Percentiles rank a stretch among this genome's conserved stretches.
Evolutionary conservation across 768 basidiomycete genomes (phyloP).

Genomic region (Floccularia luteovirens): DNA sequence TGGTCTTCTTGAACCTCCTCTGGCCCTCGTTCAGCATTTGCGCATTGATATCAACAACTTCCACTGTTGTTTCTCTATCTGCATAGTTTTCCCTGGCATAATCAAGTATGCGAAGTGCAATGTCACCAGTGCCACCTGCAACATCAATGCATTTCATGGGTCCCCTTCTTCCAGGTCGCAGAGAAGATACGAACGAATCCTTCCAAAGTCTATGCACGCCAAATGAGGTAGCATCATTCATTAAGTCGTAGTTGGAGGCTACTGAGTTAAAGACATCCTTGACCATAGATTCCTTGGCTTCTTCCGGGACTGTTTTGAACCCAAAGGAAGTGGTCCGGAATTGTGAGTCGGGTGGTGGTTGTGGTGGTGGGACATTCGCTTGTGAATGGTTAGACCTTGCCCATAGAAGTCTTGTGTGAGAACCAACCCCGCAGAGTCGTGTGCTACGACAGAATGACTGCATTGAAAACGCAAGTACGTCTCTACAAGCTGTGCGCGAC

Average conservation of each 20-base stretch:
- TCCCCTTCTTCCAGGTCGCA: conserved; percentile 73
- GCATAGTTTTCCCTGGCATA: conserved; percentile 82
- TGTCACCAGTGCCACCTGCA: conserved; percentile 97
- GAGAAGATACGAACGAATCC: conserved; percentile 70
- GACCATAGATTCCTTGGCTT: conserved; percentile 83
- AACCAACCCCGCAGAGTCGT: conserved; percentile 9
- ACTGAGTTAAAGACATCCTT: conserved; percentile 94
- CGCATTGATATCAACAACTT: conserved; percentile 89
- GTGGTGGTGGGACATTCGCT: conserved; percentile 7
- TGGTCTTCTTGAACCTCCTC: conserved; percentile 89
- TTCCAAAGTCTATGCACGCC: conserved; percentile 98
- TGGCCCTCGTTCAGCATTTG: conserved; percentile 94
- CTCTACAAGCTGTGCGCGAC: too few species aligned
- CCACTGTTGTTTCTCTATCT: conserved; percentile 84
- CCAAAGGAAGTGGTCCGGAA: conserved; percentile 80
- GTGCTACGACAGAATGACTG: conserved; percentile 13
- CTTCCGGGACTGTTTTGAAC: conserved; percentile 82
- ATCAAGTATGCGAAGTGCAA: conserved; percentile 90
- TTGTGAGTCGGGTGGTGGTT: conserved; percentile 6
- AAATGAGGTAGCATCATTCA: conserved; percentile 99
- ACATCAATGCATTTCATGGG: conserved; percentile 85
- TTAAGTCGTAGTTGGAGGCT: conserved; percentile 90
- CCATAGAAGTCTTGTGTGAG: conserved; percentile 6
- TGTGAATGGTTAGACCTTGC: conserved; percentile 16
- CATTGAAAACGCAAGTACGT: conserved; percentile 14